Evolutionary conservation across 2,329 filamentous ascomycete species (phyloP), one percentile per base, ranked within the genome.

Genomic region (Madurella fahalii): DNA sequence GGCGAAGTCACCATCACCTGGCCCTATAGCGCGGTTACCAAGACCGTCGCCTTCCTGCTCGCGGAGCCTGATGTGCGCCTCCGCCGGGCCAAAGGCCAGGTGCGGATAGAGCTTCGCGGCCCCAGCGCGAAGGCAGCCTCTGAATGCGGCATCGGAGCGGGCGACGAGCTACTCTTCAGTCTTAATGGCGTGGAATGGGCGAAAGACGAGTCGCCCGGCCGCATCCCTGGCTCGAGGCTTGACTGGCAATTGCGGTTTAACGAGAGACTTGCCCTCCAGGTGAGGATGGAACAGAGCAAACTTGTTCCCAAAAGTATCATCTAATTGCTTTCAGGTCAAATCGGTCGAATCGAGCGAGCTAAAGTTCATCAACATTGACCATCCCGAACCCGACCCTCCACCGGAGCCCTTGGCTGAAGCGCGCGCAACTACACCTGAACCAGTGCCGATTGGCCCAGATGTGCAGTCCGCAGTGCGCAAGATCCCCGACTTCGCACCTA

Each of bases 1-100:
- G 91, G 89, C 40, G 77, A 88, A 15, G 83, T 96, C 18, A 93
- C 90, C 9, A 83, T 97, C 37, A 85, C 90, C 54, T 97, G 93
- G 92, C 93, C 93, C 0, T 96, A 90, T 71, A 96, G 89, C 60
- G 87, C 87, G 18, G 83, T 90, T 25, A 87, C 81, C 31, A 82
- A 81, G 50, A 84, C 84, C 40, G 80, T 91, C 61, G 86, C 90
- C 25, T 85, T 96, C 48, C 80, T 95, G 17, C 80, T 97, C 34
- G 89, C 89, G 44, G 92, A 96, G 64, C 84, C 85, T 44, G 90
- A 96, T 68, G 88, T 92, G 65, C 86, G 89, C 46, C 77, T 93
- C 48, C 88, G 93, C 53, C 83, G 84, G 58, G 77, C 80, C 40
- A 86, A 82, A 61, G 93, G 93, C 12, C 90, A 96, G 71, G 83